Evolutionary conservation across 371 early-diverging fungal species (phyloP), one percentile per base, ranked within the genome.

Genomic region (Gilbertella persicaria): DNA sequence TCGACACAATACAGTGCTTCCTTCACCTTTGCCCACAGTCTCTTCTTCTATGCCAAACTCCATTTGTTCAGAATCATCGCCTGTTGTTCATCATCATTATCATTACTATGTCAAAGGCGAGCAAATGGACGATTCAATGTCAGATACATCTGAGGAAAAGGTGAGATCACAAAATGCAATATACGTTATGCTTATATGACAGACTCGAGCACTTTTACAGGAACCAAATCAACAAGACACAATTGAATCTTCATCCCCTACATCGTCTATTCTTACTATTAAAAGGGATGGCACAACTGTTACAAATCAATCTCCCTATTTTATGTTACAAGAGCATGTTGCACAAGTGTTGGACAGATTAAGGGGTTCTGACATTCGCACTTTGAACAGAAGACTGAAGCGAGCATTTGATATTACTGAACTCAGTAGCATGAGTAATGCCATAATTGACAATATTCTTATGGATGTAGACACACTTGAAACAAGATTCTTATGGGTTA

Each of bases 331-430:
- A 5, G 55, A 58, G 9, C 55, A 68, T 20, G 64, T 60, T 5
- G 35, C 56, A 24, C 67, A 73, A 30, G 39, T 57, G 0, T 49
- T 78, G 46, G 79, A 83, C 47, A 70, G 80, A 5, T 40, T 84
- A 24, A 55, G 72, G 16, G 73, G 71, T 3, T 79, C 84, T 0
- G 84, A 85, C 35, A 78, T 80, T 4, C 67, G 82, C 25, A 72
- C 80, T 13, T 46, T 85, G 29, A 87, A 84, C 38, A 69, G 87
- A 17, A 69, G 79, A 17, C 64, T 86, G 10, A 66, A 67, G 20
- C 66, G 86, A n/a, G 73, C 78, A 1, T 88, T 90, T 67, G 88
- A 90, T 55, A 79, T 90, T 35, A 67, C 77, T 2, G 87, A 87
- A 26, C 67, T 90, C 5, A 83, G 84, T n/a, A 73, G 76, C 21